A percentile compares a stretch with the other conserved stretches of the same genome.
Evolutionary conservation across 1,284 basidiomycete genomes (phyloP).

Genomic region (Ustilago hordei): DNA sequence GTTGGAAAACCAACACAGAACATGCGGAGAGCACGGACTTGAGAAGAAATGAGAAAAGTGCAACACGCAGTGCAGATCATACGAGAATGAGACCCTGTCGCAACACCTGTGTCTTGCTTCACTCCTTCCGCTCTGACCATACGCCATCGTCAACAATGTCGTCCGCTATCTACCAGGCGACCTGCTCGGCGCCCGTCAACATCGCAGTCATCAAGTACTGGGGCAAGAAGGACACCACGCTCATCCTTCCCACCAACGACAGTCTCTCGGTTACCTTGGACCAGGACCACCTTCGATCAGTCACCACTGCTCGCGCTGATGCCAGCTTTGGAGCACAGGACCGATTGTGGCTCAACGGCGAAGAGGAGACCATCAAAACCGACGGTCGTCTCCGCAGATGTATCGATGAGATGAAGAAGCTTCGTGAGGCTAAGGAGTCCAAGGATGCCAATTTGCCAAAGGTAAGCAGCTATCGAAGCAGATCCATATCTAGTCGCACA

Average conservation of each 20-base stretch:
- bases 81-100: conserved; percentile 24
- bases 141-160: conserved; percentile 31
- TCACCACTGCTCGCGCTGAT: conserved; percentile 90
- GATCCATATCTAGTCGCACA: not conserved
- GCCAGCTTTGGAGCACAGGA: conserved; percentile 77
- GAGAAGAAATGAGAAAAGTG: conserved; percentile 32
- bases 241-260: conserved; percentile 97
- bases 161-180: conserved; percentile 80
- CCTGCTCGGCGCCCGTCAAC: conserved; percentile 92
- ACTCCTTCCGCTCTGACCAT: conserved; percentile 2
- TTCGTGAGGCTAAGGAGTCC: conserved; percentile 80
- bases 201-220: conserved; percentile 94
- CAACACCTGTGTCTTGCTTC: not conserved
- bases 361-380: conserved; percentile 86
- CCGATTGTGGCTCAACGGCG: conserved; percentile 92
- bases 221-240: conserved; percentile 95
- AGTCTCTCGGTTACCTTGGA: conserved; percentile 96
- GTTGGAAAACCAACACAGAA: conserved; percentile 1
- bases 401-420: conserved; percentile 85
- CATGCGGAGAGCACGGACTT: conserved; percentile 12
- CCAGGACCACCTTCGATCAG: conserved; percentile 93
- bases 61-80: conserved; percentile 49
- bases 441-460: conserved; percentile 55
- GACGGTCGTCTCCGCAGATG: conserved; percentile 85
- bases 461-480: conserved; percentile 26